phyloP scores from a whole-genome alignment of 352 stramenopile species.

The Phytophthora pisi region DNA sequence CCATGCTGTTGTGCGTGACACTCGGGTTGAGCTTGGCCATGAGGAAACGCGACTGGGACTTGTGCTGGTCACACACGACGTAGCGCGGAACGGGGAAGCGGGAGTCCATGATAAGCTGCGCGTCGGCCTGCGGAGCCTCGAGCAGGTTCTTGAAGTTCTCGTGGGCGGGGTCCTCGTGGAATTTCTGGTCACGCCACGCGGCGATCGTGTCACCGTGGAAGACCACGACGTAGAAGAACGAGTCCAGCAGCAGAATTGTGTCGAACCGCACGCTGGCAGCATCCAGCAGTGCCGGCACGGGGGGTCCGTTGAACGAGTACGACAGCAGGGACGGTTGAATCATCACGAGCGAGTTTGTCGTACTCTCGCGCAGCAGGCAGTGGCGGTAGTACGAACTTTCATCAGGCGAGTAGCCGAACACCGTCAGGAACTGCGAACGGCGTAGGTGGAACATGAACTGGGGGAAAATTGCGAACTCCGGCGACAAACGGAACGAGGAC shows the following conservation, averaged over 20 bases:
- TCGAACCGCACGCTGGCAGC: slow-evolving; percentile 94
- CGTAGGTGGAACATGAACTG: slow-evolving; percentile 99
- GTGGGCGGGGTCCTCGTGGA: slow-evolving; percentile 95
- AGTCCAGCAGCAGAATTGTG: slow-evolving; percentile 99
- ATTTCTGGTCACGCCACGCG: slow-evolving; percentile 97
- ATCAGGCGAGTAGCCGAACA: slow-evolving; percentile 99
- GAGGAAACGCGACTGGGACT: slow-evolving; percentile 98
- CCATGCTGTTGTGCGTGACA: slow-evolving; percentile 96
- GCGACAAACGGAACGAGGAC: slow-evolving; percentile 95
- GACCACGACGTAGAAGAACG: slow-evolving; percentile 99
- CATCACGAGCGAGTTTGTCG: slow-evolving; percentile 99
- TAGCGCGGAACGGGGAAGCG: slow-evolving; percentile 99
- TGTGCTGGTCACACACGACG: slow-evolving; percentile 99
- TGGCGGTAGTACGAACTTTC: slow-evolving; percentile 98
- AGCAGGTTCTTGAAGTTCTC: slow-evolving; percentile 99
- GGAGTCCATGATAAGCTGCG: slow-evolving; percentile 99
- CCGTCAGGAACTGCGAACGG: slow-evolving; percentile 98
- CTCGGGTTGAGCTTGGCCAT: slow-evolving; percentile 99
- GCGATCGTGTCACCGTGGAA: slow-evolving; percentile 99
- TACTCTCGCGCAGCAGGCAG: slow-evolving; percentile 95
- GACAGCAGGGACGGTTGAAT: slow-evolving; percentile 99
- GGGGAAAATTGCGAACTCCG: slow-evolving; percentile 99
- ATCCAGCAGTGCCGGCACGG: slow-evolving; percentile 91
- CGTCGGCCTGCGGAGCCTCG: slow-evolving; percentile 97
- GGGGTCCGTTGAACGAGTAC: slow-evolving; percentile 95